Conservation (phyloP, 805 yeast genomes). For the Ogataea paraovalis region DNA sequence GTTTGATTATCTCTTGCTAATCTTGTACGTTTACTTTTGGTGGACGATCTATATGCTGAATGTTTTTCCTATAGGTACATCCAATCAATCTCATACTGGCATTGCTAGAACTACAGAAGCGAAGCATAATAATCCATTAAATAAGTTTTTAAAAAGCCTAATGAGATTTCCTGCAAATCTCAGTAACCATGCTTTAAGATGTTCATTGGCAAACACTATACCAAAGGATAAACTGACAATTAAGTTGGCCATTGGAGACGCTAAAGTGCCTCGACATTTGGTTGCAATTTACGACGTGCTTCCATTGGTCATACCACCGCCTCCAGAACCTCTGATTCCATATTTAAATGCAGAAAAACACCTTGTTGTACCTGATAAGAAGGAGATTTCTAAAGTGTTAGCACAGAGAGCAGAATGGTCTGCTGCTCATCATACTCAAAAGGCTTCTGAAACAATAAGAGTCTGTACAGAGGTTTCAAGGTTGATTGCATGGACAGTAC, state of each 20-base stretch:
- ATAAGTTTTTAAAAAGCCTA: not conserved
- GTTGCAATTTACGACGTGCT: conserved; percentile 31
- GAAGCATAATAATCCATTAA: not conserved
- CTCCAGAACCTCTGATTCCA: conserved; percentile 42
- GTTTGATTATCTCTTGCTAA: not conserved
- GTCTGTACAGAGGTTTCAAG: conserved; percentile 35
- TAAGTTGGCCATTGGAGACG: conserved; percentile 15
- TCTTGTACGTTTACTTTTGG: conserved; percentile 15
- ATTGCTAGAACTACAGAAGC: not conserved
- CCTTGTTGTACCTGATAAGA: conserved; percentile 35
- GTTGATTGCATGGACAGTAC: conserved; percentile 28
- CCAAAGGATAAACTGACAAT: conserved; percentile 19
- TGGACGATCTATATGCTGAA: conserved; percentile 8
- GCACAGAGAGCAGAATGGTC: conserved; percentile 36
- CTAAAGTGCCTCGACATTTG: conserved; percentile 30
- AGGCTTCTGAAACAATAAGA: conserved; percentile 39
- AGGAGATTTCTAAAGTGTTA: conserved; percentile 31
- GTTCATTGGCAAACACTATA: conserved; percentile 17
- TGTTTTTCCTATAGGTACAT: not conserved
- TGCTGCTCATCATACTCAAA: conserved; percentile 35
- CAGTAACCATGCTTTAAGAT: conserved; percentile 10
- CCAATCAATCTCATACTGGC: too few species aligned
- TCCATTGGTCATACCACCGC: conserved; percentile 31
- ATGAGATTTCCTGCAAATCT: conserved; percentile 14
- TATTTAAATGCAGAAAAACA: conserved; percentile 39